Evolutionary conservation across 1,139 yeast genomes (phyloP), one percentile per base, ranked within the genome.

Genomic region (Nakaseomyces kungkrabaensis): DNA sequence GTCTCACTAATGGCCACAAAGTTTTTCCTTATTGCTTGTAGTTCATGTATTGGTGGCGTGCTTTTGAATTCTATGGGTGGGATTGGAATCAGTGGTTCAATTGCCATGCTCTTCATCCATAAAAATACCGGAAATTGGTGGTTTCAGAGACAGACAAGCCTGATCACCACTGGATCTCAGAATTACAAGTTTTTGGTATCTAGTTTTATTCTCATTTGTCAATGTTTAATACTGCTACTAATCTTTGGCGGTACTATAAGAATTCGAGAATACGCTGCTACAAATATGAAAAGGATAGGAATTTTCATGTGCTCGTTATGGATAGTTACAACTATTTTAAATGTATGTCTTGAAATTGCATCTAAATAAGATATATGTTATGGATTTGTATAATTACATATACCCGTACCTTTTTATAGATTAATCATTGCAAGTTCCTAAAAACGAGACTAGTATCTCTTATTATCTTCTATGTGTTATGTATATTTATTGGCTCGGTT

Each of bases 21-120:
- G 37, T 66, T 64, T 51, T 60, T 64, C 38, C 56, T 64, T 9
- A 65, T 66, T 29, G 60, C 70, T 4, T 54, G 63, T 31, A 59
- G 63, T 7, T 66, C 70, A 17, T 66, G 70, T 50, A 45, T 65
- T 3, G 68, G 69, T 8, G 68, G 70, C 11, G 65, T 63, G 2
- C 52, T 65, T 49, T 53, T 66, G 22, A 66, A 66, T 49, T 61
- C 67, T 0, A 62, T 66, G 65, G 58, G 59, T 10, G 69, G 70
- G 5, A 59, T 66, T 38, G 70, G 70, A 6, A 46, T 66, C 4
- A 65, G 68, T 51, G 68, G 65, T 3, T 52, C 66, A 4, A 51
- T 64, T 13, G 57, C 70, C 1, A 65, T 66, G 63, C 42, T 58
- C 9, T 55, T 62, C 38, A 52, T 59, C 6, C 57, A 56, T 33